These are phyloP conservation scores for Colletotrichum musae DNA, from an alignment of 2,329 filamentous ascomycete genomes.

Conservation along the genomic window DNA sequence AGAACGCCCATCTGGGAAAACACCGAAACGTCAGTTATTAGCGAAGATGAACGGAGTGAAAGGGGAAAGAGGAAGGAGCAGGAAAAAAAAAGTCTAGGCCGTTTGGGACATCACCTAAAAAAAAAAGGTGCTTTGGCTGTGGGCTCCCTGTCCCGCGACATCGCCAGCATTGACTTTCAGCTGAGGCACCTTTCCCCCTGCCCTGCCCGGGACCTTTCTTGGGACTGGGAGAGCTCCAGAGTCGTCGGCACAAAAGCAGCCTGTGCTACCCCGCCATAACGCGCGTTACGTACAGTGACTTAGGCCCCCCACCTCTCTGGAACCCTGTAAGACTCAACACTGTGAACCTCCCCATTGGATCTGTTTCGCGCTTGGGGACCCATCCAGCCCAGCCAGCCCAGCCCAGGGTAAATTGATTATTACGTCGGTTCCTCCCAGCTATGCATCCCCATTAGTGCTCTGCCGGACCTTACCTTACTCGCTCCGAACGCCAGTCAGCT, in stretches of 20 bases:
- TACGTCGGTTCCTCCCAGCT: slow-evolving; percentile 36
- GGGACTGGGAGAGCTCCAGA: slow-evolving; percentile 5
- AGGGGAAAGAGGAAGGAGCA: neutral
- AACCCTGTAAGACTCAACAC: slow-evolving; percentile 26
- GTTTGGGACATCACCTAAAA: slow-evolving; percentile 21
- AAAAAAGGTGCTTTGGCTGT: slow-evolving; percentile 3
- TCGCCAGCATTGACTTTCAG: slow-evolving; percentile 22
- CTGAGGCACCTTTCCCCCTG: neutral
- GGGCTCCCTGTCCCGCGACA: slow-evolving; percentile 22
- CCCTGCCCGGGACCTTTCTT: too few species aligned
- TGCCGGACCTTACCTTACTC: slow-evolving; percentile 9
- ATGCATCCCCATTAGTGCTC: neutral
- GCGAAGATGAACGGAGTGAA: slow-evolving; percentile 6
- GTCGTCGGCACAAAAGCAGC: slow-evolving; percentile 13
- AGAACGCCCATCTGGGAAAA: neutral
- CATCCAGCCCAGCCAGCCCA: slow-evolving; percentile 14
- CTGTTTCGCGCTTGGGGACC: slow-evolving; percentile 30
- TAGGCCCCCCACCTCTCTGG: slow-evolving; percentile 30
- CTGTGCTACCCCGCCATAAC: slow-evolving; percentile 39
- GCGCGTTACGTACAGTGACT: slow-evolving; percentile 37
- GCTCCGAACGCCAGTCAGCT: slow-evolving; percentile 40
- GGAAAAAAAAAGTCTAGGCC: neutral
- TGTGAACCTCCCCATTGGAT: slow-evolving; percentile 32
- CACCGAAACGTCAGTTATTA: neutral
- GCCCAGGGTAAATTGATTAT: slow-evolving; percentile 39